Conservation (phyloP, 2,329 filamentous ascomycete genomes). For the Ophiostoma sp. region DNA sequence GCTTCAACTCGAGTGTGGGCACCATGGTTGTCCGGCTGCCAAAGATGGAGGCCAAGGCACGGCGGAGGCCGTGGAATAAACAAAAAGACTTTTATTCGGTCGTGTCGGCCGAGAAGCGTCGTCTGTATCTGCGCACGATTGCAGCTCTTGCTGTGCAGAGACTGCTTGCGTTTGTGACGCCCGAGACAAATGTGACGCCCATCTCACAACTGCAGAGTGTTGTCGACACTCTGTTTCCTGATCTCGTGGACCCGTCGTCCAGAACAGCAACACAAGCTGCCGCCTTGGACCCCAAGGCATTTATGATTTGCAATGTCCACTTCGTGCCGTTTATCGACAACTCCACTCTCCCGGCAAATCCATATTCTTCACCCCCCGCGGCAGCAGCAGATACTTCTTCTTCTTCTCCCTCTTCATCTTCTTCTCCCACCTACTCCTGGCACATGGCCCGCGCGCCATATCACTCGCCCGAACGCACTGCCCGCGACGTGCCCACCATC, state of each 20-base stretch:
- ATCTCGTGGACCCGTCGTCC: slow-evolving; percentile 36
- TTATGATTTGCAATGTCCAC: slow-evolving; percentile 50
- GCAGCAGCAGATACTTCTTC: slow-evolving; percentile 24
- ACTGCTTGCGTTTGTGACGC: slow-evolving; percentile 53
- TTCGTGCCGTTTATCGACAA: slow-evolving; percentile 43
- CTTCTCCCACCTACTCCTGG: slow-evolving; percentile 33
- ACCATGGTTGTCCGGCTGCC: slow-evolving; percentile 51
- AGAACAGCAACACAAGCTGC: no score
- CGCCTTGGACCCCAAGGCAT: slow-evolving; percentile 35
- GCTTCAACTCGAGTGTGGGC: slow-evolving; percentile 51
- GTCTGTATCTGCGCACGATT: slow-evolving; percentile 44
- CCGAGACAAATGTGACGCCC: slow-evolving; percentile 47
- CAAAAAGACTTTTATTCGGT: slow-evolving; percentile 25
- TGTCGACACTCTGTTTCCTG: slow-evolving; percentile 52
- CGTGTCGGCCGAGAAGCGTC: slow-evolving; percentile 34
- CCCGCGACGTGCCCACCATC: slow-evolving; percentile 32
- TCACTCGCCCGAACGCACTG: slow-evolving; percentile 42
- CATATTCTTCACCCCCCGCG: slow-evolving; percentile 11
- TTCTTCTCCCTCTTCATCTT: slow-evolving; percentile 2
- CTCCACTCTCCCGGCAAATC: background rate
- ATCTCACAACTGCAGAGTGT: slow-evolving; percentile 47
- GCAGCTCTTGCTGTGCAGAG: slow-evolving; percentile 50
- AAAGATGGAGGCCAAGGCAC: slow-evolving; percentile 30
- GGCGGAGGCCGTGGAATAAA: background rate
- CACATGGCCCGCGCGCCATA: slow-evolving; percentile 27